Evolutionary conservation across 305 asterid genomes (phyloP).

Genomic region (Stenogyne calaminthoides): DNA sequence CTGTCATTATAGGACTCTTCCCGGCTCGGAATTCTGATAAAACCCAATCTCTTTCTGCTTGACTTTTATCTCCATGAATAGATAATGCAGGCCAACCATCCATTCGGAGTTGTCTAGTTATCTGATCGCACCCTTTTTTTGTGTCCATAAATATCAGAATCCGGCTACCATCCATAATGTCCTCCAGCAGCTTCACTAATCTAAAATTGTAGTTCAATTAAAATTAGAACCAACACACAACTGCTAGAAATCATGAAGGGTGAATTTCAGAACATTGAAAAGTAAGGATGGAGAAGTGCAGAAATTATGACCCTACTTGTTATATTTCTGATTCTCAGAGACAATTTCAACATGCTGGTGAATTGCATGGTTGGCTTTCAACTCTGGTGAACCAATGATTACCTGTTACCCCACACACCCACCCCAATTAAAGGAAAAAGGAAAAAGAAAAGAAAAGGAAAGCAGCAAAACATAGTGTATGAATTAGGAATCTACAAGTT

Average conservation of each 20-base stretch:
- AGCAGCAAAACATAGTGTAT: background rate
- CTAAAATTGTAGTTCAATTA: conserved; percentile 41
- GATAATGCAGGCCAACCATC: conserved; percentile 99
- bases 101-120: conserved; percentile 94
- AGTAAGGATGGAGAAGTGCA: background rate
- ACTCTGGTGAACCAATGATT: conserved; percentile 80
- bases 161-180: conserved; percentile 98
- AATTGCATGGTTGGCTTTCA: conserved; percentile 98
- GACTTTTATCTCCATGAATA: conserved; percentile 98
- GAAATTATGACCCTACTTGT: conserved; percentile 60
- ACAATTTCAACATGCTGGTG: conserved; percentile 90
- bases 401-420: conserved; percentile 49
- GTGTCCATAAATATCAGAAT: conserved; percentile 97
- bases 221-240: conserved; percentile 16
- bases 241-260: conserved; percentile 13
- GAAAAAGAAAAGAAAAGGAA: background rate
- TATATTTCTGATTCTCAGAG: conserved; percentile 88
- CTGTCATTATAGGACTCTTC: conserved; percentile 99
- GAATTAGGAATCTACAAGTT: conserved; percentile 1
- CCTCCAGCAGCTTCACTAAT: conserved; percentile 93
- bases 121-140: conserved; percentile 96
- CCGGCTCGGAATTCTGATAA: conserved; percentile 97
- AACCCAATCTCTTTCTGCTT: conserved; percentile 99
- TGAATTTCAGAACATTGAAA: background rate
- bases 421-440: background rate